Base-by-base conservation (phyloP, 1,139 yeast genomes). In the Citeromyces hawaiiensis region DNA sequence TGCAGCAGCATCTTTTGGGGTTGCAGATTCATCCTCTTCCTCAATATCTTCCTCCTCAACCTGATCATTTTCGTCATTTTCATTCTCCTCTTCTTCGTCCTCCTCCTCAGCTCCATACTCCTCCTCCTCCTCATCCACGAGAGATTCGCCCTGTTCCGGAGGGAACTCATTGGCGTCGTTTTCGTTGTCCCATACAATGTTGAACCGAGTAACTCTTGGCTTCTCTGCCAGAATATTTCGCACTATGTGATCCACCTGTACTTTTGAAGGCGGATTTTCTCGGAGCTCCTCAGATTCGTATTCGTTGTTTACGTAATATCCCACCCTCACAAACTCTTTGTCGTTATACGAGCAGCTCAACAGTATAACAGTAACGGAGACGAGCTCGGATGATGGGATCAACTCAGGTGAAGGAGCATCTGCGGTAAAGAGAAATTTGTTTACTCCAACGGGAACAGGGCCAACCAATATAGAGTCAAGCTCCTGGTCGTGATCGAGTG, bases 381-480 rank as follows among this genome's bases (percentile, higher is more conserved):
- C 96, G 47, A 93, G 70, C 55, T 91, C 98, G 47, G 87, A 80
- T 5, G 96, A 95, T 1, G 99, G 98, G 48, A 91, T 91, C 47
- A 88, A 63, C 48, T 91, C 97, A 0, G 96, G 94, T 2, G 91
- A 78, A 1, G 98, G 98, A 0, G 99, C 95, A 52, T 91, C 97
- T 0, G 98, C 97, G 29, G 85, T 77, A 56, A 91, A 83, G 14
- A 88, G 69, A 51, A 91, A 93, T 59, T 91, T 88, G 56, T 91
- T 91, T 40, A 91, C 78, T 1, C 99, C 99, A 4, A 91, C 94
- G 0, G 98, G 99, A 3, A 91, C 95, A 0, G 98, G 99, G 0
- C 99, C 98, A 4, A 91, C 99, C 19, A 93, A 65, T 37, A 93
- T 78, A 2, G 96, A 86, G 55, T 91, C 99, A 42, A 91, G 66